Base-by-base conservation (phyloP, 2,329 filamentous ascomycete genomes). In the Pezicula carpinea region DNA sequence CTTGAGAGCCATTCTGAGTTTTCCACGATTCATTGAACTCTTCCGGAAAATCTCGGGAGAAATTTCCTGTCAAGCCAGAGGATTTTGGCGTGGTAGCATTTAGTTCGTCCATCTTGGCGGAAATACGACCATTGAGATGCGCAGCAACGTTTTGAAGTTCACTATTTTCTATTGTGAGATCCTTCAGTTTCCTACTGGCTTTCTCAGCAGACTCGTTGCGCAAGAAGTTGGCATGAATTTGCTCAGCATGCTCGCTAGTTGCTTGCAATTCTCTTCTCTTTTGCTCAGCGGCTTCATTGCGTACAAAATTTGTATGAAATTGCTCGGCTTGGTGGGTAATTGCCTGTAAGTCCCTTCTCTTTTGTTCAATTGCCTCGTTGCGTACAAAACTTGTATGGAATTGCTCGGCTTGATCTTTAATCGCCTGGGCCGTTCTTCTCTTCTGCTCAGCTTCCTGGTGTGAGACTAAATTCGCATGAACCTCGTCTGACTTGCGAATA, bases 41-140 rank as follows among this genome's bases (percentile, higher is more conserved):
- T 48, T 79, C 74, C 0, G 75, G 73, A 48, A 78, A 79, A 56
- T 79, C 76, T 26, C 69, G 70, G 7, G 63, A 61, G 50, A 70
- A 77, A 51, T 72, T 75, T 4, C 75, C 75, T 7, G 71, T 75
- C 41, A 77, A 29, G 39, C 49, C 15, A 26, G 19, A 14, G 21
- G 19, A 23, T 31, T 39, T 13, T 19, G 13, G 1, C n/a, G 13
- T 8, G 33, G 19, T 39, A 15, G 45, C 48, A 18, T 52, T 48
- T 32, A 56, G 43, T 18, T 58, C 49, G 18, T 40, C 47, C 29
- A 53, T 43, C 29, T 51, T 53, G 10, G 49, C 43, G 40, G 54
- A 36, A 26, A 55, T 34, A 22, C 47, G 38, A 29, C 49, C 46
- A n/a, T 44, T 47, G 26, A 49, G 46, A 52, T 54, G 49, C 22